Conservation (phyloP, 331 rosid genomes). For the Quercus phellos region DNA sequence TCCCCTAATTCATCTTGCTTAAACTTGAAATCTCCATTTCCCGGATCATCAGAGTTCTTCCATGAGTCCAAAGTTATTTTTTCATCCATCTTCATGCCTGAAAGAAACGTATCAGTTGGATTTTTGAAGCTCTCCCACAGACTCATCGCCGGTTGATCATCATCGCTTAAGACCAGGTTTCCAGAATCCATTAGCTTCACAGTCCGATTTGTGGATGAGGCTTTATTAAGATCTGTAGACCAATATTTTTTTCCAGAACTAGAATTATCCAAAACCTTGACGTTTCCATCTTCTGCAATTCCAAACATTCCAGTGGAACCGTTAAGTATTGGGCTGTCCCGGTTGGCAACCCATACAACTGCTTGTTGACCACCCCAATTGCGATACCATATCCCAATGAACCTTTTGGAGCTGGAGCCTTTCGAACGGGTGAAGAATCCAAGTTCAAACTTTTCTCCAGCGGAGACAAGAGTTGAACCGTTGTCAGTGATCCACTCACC, state of each 20-base stretch:
- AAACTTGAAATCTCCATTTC: slow-evolving; percentile 42
- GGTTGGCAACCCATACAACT: slow-evolving; percentile 66
- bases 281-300: slow-evolving; percentile 46
- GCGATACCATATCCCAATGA: slow-evolving; percentile 53
- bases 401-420: background rate
- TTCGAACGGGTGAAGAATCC: slow-evolving; percentile 36
- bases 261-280: slow-evolving; percentile 19
- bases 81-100: slow-evolving; percentile 47
- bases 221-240: slow-evolving; percentile 6
- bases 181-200: slow-evolving; percentile 49
- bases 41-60: slow-evolving; percentile 33
- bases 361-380: slow-evolving; percentile 1
- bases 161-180: slow-evolving; percentile 36
- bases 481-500: background rate
- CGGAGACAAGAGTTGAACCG: slow-evolving; percentile 29
- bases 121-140: slow-evolving; percentile 58
- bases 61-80: slow-evolving; percentile 36
- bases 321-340: slow-evolving; percentile 29
- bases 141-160: background rate
- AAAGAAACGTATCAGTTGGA: slow-evolving; percentile 72
- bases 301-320: slow-evolving; percentile 29
- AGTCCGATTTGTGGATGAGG: background rate
- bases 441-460: slow-evolving; percentile 22
- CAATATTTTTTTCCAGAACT: slow-evolving; percentile 12
- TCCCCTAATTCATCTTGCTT: slow-evolving; percentile 20